Evolutionary conservation across 768 basidiomycete genomes (phyloP).

Genomic region (Tricholoma sp.): DNA sequence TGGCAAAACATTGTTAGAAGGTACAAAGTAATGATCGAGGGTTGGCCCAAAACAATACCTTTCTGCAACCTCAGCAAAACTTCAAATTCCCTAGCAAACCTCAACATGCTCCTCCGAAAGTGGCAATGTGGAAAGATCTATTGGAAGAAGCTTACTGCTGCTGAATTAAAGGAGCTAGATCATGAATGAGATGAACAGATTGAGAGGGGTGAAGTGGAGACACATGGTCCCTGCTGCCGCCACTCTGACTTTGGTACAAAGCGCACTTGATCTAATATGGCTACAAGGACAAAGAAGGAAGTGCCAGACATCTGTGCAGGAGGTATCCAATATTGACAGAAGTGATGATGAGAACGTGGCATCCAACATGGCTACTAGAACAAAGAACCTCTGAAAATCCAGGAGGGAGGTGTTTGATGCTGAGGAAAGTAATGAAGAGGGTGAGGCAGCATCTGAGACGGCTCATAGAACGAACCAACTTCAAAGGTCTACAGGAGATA

Average conservation of each 20-base stretch:
- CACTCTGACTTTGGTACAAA: constrained; percentile 7
- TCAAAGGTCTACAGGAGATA: not conserved
- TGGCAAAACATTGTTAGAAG: too few relatives aligned
- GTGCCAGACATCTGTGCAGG: not conserved
- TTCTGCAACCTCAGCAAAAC: constrained; percentile 15
- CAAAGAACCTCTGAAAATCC: not conserved
- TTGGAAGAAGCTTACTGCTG: constrained; percentile 10
- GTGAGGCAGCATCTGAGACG: not conserved
- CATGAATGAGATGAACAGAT: not conserved
- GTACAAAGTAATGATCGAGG: too few relatives aligned
- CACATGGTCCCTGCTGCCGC: not conserved
- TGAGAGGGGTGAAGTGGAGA: constrained; percentile 4
- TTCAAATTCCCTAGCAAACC: constrained; percentile 2
- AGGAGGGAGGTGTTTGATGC: not conserved
- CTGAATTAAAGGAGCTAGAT: constrained; percentile 7
- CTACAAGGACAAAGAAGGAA: not conserved
- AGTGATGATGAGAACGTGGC: not conserved
- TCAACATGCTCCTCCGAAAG: constrained; percentile 8
- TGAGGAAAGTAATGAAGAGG: not conserved
- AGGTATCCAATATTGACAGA: not conserved
- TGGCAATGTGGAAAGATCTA: constrained; percentile 5
- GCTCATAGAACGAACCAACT: not conserved
- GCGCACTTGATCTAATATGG: not conserved
- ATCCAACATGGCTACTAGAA: not conserved
- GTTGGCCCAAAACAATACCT: too few relatives aligned